Percentiles rank a stretch among this genome's conserved stretches.
Conservation (phyloP, 1,284 basidiomycete species). For the Cryptococcus jaspeensis region DNA sequence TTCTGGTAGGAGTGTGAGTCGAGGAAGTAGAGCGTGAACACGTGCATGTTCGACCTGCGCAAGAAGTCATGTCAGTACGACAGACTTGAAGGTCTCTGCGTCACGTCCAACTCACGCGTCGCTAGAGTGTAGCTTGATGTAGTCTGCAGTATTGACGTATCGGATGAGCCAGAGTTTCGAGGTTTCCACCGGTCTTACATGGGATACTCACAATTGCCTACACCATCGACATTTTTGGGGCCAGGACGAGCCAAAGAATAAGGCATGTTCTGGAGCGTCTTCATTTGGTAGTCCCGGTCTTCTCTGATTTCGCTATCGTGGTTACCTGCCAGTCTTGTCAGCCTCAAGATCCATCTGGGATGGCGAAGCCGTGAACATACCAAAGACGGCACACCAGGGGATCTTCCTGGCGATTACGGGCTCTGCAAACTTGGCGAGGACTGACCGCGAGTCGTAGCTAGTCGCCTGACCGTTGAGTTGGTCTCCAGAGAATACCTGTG, state of each 20-base stretch:
- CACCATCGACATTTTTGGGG: slow-evolving; percentile 76
- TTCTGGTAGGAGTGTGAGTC: slow-evolving; percentile 78
- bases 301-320: slow-evolving; percentile 76
- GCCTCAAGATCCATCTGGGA: no score
- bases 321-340: slow-evolving; percentile 57
- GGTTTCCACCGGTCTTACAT: no score
- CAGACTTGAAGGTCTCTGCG: not conserved
- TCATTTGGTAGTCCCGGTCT: slow-evolving; percentile 62
- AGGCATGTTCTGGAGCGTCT: slow-evolving; percentile 72
- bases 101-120: slow-evolving; percentile 64
- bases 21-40: slow-evolving; percentile 88
- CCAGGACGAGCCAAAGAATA: slow-evolving; percentile 79
- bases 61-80: not conserved
- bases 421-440: slow-evolving; percentile 80
- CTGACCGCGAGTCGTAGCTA: slow-evolving; percentile 79
- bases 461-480: slow-evolving; percentile 79
- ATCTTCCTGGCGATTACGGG: slow-evolving; percentile 72
- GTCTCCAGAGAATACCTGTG: slow-evolving; percentile 67
- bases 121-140: slow-evolving; percentile 44
- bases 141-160: slow-evolving; percentile 56
- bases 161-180: not conserved
- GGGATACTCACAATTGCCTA: slow-evolving; percentile 67
- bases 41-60: slow-evolving; percentile 72
- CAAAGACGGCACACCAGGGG: slow-evolving; percentile 86
- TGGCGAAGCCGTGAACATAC: slow-evolving; percentile 19